Evolutionary conservation across 352 stramenopile species (phyloP).

Genomic region (Phytophthora nicotianae): DNA sequence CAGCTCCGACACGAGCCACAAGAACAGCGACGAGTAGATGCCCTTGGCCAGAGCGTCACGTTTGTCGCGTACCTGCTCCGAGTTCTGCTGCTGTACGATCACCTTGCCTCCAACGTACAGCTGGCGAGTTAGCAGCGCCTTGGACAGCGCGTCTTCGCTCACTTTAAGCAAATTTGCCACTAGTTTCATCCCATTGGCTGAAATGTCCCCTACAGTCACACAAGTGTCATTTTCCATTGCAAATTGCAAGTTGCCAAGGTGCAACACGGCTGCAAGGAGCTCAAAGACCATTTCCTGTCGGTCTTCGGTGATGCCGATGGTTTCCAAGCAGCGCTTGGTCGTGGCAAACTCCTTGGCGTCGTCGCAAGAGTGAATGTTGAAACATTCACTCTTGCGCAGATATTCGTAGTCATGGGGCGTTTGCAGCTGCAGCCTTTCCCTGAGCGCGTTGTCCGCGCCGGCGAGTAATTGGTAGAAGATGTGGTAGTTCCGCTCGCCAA

Average conservation of each 20-base stretch:
- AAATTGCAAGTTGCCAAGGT: constrained; percentile 91
- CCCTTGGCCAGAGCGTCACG: constrained; percentile 91
- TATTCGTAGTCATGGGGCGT: constrained; percentile 88
- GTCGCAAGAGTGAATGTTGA: constrained; percentile 70
- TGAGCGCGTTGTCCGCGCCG: constrained; percentile 70
- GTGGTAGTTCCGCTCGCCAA: constrained; percentile 96
- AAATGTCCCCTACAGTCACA: constrained; percentile 56
- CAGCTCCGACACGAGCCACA: constrained; percentile 90
- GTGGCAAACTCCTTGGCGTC: constrained; percentile 86
- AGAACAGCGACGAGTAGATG: constrained; percentile 93
- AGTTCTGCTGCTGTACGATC: constrained; percentile 89
- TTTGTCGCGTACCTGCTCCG: constrained; percentile 88
- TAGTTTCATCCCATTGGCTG: constrained; percentile 51
- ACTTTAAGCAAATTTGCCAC: constrained; percentile 83
- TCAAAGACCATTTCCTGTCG: constrained; percentile 88
- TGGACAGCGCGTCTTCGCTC: constrained; percentile 71
- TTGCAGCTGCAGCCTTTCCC: constrained; percentile 72
- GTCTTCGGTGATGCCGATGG: constrained; percentile 85
- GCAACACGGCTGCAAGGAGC: constrained; percentile 83
- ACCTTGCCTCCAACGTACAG: constrained; percentile 90
- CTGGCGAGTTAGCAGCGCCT: constrained; percentile 81
- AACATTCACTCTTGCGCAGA: constrained; percentile 88
- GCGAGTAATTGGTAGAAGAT: constrained; percentile 96
- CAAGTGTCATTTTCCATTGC: constrained; percentile 82
- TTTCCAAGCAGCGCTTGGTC: constrained; percentile 86